Evolutionary conservation across 1,284 basidiomycete species (phyloP).

Genomic region (Coniferiporia weirii): DNA sequence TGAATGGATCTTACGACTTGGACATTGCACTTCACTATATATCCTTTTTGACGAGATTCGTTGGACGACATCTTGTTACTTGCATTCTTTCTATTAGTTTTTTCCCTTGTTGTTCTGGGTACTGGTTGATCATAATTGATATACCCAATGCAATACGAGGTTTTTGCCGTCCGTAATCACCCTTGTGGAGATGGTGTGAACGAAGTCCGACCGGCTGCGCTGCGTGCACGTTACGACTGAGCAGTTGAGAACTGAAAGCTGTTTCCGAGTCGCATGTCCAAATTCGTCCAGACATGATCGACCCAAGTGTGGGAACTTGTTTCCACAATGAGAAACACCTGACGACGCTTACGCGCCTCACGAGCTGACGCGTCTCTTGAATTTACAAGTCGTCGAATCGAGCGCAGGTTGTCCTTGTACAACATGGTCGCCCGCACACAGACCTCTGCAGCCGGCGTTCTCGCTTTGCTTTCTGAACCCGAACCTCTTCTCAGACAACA

Average conservation of each 20-base stretch:
- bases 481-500: conserved; percentile 84
- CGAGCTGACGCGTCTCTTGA: conserved; percentile 4
- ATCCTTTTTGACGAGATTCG: conserved; percentile 11
- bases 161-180: background rate
- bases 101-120: conserved; percentile 11
- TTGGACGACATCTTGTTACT: conserved; percentile 15
- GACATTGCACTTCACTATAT: conserved; percentile 7
- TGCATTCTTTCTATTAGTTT: conserved; percentile 2
- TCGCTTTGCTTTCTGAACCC: conserved; percentile 84
- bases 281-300: background rate
- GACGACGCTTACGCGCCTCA: background rate
- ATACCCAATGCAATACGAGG: conserved; percentile 10
- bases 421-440: conserved; percentile 61
- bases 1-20: conserved; percentile 8
- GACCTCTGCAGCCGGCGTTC: conserved; percentile 82
- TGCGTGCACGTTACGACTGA: too few relatives aligned
- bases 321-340: background rate
- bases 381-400: conserved; percentile 17
- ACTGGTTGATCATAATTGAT: conserved; percentile 12
- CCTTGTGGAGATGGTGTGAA: too few relatives aligned
- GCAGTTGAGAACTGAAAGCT: background rate
- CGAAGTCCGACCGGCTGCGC: too few relatives aligned
- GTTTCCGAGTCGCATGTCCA: background rate
- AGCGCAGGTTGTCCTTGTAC: conserved; percentile 19
- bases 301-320: background rate